phyloP scores from a whole-genome alignment of 2,329 filamentous ascomycete species.

The Cladosporium cucumerinum region DNA sequence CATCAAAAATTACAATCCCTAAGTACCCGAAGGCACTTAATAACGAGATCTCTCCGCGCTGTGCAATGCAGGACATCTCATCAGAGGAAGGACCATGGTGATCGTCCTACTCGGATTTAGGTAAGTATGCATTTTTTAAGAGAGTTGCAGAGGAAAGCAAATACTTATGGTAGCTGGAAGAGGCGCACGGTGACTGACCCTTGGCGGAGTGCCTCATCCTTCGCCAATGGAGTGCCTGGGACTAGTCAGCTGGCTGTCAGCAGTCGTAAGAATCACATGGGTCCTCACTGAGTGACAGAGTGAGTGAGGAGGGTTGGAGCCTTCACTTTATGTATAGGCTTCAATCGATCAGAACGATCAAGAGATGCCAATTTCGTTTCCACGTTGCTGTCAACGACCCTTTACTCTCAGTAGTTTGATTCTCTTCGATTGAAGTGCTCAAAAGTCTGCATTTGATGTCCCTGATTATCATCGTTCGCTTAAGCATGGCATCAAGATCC shows the following conservation, averaged over 20 bases:
- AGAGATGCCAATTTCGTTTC: background rate
- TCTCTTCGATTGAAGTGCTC: background rate
- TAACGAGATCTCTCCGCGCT: constrained; percentile 16
- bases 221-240: background rate
- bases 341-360: background rate
- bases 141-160: background rate
- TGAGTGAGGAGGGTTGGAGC: background rate
- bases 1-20: no score
- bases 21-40: no score
- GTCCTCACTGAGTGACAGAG: background rate
- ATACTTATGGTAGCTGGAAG: background rate
- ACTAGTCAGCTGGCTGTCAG: background rate
- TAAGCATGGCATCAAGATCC: background rate
- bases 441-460: background rate
- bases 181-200: background rate
- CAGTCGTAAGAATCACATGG: background rate
- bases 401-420: background rate
- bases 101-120: background rate
- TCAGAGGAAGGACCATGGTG: background rate
- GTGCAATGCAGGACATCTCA: constrained; percentile 17
- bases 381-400: background rate
- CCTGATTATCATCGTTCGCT: background rate
- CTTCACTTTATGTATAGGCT: background rate
- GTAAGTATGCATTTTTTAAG: constrained; percentile 1
- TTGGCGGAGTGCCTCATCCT: background rate